Conservation (phyloP, 257 asterid genomes). For the Parsonsia alboflavescens region DNA sequence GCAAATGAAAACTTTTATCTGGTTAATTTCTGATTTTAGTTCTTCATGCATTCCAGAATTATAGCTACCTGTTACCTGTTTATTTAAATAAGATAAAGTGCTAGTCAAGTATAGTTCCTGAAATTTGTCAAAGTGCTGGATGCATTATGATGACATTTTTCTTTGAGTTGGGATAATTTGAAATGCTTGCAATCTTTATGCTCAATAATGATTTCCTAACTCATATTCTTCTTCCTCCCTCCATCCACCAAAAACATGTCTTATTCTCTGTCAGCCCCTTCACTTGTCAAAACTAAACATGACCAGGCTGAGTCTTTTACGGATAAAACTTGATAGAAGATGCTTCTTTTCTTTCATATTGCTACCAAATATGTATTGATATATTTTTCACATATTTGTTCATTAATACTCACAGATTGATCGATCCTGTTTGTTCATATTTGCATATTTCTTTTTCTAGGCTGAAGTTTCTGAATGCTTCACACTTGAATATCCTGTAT, state of each 20-base stretch:
- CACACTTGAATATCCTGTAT: not conserved
- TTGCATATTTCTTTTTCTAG: not conserved
- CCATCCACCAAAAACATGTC: not conserved
- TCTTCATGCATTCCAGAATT: not conserved
- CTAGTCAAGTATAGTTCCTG: not conserved
- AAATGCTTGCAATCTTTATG: not conserved
- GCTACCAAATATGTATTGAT: not conserved
- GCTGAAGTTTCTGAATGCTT: conserved; percentile 1
- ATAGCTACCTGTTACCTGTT: not conserved
- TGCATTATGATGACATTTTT: not conserved
- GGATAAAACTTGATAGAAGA: not conserved
- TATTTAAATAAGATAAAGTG: not conserved
- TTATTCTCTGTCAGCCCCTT: not conserved
- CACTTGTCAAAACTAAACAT: not conserved
- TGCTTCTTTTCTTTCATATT: not conserved
- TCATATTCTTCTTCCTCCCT: not conserved
- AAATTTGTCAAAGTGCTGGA: conserved; percentile 3
- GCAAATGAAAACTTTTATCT: not conserved
- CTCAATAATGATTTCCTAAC: not conserved
- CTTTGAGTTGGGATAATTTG: not conserved
- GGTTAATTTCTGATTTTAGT: not conserved
- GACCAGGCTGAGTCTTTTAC: not conserved
- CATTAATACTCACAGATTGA: not conserved
- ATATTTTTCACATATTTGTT: not conserved
- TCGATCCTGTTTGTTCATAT: not conserved